A percentile compares a stretch with the other conserved stretches of the same genome.
Conservation (phyloP, 129 eudicot genomes). For the Flaveria bidentis region DNA sequence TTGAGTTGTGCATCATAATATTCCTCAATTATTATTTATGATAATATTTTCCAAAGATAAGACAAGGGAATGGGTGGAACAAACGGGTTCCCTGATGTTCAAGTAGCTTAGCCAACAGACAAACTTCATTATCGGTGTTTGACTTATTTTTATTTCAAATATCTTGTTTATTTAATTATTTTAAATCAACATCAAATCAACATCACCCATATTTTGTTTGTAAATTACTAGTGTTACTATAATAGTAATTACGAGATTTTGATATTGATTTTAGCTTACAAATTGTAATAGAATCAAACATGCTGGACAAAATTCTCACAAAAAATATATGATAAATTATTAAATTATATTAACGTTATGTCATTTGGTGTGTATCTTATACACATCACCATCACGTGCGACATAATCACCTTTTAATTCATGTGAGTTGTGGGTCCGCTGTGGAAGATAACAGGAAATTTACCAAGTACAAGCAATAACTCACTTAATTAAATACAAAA, state of each 20-base stretch:
- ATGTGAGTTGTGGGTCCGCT: slow-evolving; percentile 25
- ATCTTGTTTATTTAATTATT: neutral
- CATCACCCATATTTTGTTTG: neutral
- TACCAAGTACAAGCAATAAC: neutral
- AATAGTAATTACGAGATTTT: neutral
- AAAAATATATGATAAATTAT: neutral
- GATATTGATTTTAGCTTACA: neutral
- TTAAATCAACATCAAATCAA: too few relatives aligned
- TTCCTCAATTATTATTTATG: slow-evolving; percentile 1
- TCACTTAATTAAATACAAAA: neutral
- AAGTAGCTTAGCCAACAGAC: slow-evolving; percentile 23
- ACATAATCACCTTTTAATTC: slow-evolving; percentile 13
- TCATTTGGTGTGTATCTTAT: slow-evolving; percentile 18
- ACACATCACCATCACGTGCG: slow-evolving; percentile 24
- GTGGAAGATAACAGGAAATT: slow-evolving; percentile 1
- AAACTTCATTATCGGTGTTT: neutral
- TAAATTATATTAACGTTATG: neutral
- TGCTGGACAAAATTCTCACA: neutral
- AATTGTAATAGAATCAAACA: neutral
- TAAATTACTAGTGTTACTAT: neutral
- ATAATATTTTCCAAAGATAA: slow-evolving; percentile 26
- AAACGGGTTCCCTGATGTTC: slow-evolving; percentile 30
- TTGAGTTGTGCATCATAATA: neutral
- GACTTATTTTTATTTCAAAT: neutral
- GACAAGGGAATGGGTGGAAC: slow-evolving; percentile 31